Conservation (phyloP, 495 filamentous ascomycete species). For the Aspergillus biplanus region DNA sequence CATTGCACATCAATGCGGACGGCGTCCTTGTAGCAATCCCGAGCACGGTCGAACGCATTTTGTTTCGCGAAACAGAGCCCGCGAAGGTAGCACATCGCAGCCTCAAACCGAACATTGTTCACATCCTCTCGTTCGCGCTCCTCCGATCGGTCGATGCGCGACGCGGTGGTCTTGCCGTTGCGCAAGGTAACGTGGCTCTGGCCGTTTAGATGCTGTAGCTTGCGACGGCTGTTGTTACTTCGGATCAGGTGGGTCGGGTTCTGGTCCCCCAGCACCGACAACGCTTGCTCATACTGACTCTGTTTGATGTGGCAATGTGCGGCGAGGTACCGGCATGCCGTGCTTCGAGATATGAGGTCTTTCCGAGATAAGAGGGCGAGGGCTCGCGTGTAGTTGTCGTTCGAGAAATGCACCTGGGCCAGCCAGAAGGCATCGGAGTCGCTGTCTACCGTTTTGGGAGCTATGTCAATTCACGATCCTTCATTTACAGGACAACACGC, state of each 20-base stretch:
- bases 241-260: slow-evolving; percentile 85
- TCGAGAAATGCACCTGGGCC: slow-evolving; percentile 91
- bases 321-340: slow-evolving; percentile 87
- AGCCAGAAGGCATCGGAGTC: slow-evolving; percentile 93
- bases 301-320: slow-evolving; percentile 93
- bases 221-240: slow-evolving; percentile 66
- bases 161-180: slow-evolving; percentile 45
- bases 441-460: slow-evolving; percentile 61
- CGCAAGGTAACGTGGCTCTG: slow-evolving; percentile 53
- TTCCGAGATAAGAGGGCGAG: slow-evolving; percentile 82
- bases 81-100: slow-evolving; percentile 94
- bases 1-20: slow-evolving; percentile 97
- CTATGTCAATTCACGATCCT: slow-evolving; percentile 6
- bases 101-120: slow-evolving; percentile 82
- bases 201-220: slow-evolving; percentile 55
- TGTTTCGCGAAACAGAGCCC: slow-evolving; percentile 96
- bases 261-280: slow-evolving; percentile 86
- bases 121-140: slow-evolving; percentile 68
- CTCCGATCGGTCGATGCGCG: slow-evolving; percentile 62
- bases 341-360: slow-evolving; percentile 77
- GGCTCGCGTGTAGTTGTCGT: slow-evolving; percentile 90
- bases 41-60: slow-evolving; percentile 95
- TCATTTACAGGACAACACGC: neutral
- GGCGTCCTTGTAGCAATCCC: slow-evolving; percentile 97
- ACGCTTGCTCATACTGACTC: slow-evolving; percentile 83